Conservation (phyloP, 73 alveolate genomes). For the Effrenium voratum region DNA sequence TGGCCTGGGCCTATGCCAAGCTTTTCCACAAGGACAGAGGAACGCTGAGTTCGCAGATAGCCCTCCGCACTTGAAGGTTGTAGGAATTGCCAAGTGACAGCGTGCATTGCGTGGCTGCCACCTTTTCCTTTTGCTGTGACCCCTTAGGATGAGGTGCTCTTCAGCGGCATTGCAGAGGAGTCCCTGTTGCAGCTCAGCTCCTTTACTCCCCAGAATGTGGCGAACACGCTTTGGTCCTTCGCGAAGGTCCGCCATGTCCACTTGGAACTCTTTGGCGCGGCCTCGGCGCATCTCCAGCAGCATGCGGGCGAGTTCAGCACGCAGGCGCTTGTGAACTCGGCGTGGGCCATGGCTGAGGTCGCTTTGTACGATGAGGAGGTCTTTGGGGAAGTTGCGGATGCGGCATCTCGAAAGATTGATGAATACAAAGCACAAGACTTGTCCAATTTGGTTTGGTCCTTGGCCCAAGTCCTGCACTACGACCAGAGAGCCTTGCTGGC, state of each 20-base stretch:
- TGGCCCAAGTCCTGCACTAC: slow-evolving; percentile 22
- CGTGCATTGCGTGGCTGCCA: too few species aligned
- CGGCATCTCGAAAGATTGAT: neutral
- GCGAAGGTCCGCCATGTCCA: slow-evolving; percentile 30
- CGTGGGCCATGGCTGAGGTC: slow-evolving; percentile 74
- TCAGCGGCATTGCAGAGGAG: neutral
- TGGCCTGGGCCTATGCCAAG: slow-evolving; percentile 64
- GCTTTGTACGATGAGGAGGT: slow-evolving; percentile 8
- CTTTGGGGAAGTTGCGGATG: neutral
- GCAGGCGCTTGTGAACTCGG: slow-evolving; percentile 61
- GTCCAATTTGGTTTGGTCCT: slow-evolving; percentile 62
- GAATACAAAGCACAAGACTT: slow-evolving; percentile 53
- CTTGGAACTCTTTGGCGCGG: neutral
- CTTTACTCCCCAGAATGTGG: slow-evolving; percentile 17
- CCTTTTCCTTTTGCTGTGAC: too few species aligned
- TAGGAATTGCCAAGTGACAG: too few species aligned
- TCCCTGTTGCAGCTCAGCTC: neutral
- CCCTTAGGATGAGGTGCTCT: slow-evolving; percentile 21
- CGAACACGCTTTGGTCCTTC: slow-evolving; percentile 54
- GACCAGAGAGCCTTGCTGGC: neutral
- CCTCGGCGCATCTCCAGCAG: neutral
- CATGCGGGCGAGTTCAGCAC: neutral
- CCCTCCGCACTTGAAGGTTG: too few species aligned
- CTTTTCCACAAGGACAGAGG: too few species aligned
- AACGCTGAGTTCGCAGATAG: too few species aligned